Percentiles rank a stretch among this genome's conserved stretches.
Conservation (phyloP, 345 rosid genomes). For the Syzygium aqueum region DNA sequence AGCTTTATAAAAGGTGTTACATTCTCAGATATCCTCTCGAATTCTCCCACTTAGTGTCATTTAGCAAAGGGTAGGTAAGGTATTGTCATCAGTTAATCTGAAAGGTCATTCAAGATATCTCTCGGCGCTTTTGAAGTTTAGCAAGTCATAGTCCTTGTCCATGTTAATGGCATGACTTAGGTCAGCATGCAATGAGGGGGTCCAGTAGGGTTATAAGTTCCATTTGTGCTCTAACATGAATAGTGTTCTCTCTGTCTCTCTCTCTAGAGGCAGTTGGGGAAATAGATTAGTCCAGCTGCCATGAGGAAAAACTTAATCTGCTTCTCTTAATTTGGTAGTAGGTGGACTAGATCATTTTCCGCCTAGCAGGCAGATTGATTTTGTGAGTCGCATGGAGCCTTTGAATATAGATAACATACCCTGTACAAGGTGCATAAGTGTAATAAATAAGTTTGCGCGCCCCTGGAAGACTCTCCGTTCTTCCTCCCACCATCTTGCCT, state of each 20-base stretch:
- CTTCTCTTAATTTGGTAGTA: not conserved
- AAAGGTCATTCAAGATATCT: not conserved
- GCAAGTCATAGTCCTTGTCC: not conserved
- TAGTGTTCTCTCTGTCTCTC: not conserved
- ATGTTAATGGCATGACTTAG: not conserved
- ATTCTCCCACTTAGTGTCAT: not conserved
- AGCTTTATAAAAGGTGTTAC: not conserved
- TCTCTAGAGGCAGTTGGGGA: not conserved
- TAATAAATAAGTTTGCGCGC: conserved; percentile 79
- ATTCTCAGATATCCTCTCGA: not conserved
- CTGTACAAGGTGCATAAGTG: conserved; percentile 96
- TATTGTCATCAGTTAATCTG: not conserved
- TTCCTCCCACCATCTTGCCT: conserved; percentile 70
- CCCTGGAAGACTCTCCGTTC: conserved; percentile 72
- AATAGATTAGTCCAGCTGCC: not conserved
- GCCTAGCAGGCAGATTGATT: not conserved
- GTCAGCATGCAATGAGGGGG: not conserved
- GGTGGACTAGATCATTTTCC: not conserved
- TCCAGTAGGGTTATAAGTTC: not conserved
- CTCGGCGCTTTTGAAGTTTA: not conserved
- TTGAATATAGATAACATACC: conserved; percentile 31
- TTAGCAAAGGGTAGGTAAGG: not conserved
- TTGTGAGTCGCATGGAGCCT: not conserved
- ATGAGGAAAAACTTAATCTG: not conserved
- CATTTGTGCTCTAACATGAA: not conserved